Evolutionary conservation across 768 basidiomycete species (phyloP), one percentile per base, ranked within the genome.

Genomic region (Multifurca ochricompacta): DNA sequence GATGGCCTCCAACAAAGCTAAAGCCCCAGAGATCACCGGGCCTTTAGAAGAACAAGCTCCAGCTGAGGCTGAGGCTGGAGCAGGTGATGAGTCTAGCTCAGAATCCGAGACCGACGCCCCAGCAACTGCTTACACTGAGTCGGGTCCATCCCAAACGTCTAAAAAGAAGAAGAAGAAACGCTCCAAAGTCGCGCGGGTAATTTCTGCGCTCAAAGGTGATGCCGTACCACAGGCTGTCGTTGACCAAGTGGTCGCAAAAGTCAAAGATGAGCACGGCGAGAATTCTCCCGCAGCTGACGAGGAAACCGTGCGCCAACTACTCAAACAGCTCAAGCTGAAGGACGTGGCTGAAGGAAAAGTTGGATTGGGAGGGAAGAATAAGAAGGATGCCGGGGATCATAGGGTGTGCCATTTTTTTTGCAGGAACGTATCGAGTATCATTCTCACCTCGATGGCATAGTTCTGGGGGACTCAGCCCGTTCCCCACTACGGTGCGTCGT

Each of bases 381-480:
- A 79, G 63, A 90, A 91, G 71, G 80, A 87, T 59, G 78, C 86
- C 65, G 91, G 89, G 42, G 85, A 87, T 66, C 91, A 96, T 66
- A 95, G 94, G 76, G 93, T 91, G 61, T 50, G 74, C 67, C 36
- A 25, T 19, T 8, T 11, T 34, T n/a, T 43, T 5, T 40, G 8
- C n/a, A 8, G 30, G 25, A 6, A 16, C 23, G 31, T 32, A 13
- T 30, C 4, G 13, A 27, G 25, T 61, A 44, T 35, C 36, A 25
- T 47, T 61, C 48, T 45, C 21, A 42, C 56, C 25, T 30, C 54
- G 48, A 40, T 37, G 45, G 36, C 48, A 52, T 63, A 91, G 93
- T 99, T 99, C 71, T 98, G 96, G 96, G 81, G 75, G 31, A 98
- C 95, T 6, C 96, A 99, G 68, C 96, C 96, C 3, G 96, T 99